Base-by-base conservation (phyloP, 140 eudicot species). In the Ambrosia hybrid region DNA sequence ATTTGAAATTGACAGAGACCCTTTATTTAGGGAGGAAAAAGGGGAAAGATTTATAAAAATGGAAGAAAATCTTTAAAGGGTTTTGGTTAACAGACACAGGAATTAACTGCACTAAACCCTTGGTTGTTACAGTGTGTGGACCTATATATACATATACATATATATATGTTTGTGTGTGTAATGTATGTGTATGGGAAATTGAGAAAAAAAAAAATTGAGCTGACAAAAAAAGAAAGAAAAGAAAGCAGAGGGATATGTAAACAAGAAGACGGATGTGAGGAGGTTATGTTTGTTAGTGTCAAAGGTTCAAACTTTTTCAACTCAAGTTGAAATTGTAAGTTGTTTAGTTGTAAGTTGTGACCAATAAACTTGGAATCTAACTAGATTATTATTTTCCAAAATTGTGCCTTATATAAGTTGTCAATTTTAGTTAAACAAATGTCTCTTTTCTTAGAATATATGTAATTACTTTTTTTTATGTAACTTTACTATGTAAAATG, bases 231-330 rank as follows among this genome's bases (percentile, higher is more conserved):
- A 76, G 72, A 65, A 67, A 53, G 72, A 70, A 79, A 75, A 71
- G 78, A 66, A 78, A 74, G 76, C 65, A 72, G 77, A 71, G 70
- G 52, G 73, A 65, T 74, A 60, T 74, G 73, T 80, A 87, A 79
- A 68, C 72, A 76, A 71, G 82, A 77, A 82, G 91, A 87, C 89
- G 91, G 94, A 87, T 85, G 89, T 83, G 86, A 87, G 90, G 82
- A 89, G 80, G 84, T 78, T 75, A 68, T 78, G 52, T 72, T 79
- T 80, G 79, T 73, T 80, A 39, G 68, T 70, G 81, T 80, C 84
- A 79, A 67, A 59, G 80, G 38, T 75, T 68, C 79, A 74, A 80
- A 61, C 62, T 21, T 74, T 13, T 74, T 79, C 76, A 59, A 73
- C 75, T 38, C 65, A 34, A 41, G 13, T 46, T 46, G 26, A 21